phyloP scores from a whole-genome alignment of 805 yeast genomes.

The Zygoascus ofunaensis region DNA sequence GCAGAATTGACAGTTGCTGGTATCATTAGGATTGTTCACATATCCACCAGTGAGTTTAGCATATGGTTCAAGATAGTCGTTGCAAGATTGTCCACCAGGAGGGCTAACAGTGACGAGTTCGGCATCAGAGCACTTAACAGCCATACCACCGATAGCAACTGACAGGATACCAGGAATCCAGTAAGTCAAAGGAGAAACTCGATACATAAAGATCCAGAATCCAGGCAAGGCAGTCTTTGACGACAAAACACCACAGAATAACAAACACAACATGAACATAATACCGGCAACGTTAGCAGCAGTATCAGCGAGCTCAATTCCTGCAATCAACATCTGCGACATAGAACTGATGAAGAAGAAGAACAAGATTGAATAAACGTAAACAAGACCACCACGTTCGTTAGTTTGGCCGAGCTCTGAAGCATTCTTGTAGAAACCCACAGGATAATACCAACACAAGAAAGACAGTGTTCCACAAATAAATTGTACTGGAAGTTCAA shows the following conservation, averaged over 20 bases:
- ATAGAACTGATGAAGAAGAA: slow-evolving; percentile 35
- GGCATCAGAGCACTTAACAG: slow-evolving; percentile 38
- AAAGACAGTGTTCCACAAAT: slow-evolving; percentile 53
- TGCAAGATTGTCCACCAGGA: slow-evolving; percentile 56
- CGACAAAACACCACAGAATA: slow-evolving; percentile 72
- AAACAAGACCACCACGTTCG: slow-evolving; percentile 36
- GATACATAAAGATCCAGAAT: slow-evolving; percentile 77
- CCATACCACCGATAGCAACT: slow-evolving; percentile 16
- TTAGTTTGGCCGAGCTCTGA: slow-evolving; percentile 34
- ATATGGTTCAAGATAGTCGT: slow-evolving; percentile 40
- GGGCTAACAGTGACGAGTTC: slow-evolving; percentile 47
- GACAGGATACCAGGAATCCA: slow-evolving; percentile 38
- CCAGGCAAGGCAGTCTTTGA: slow-evolving; percentile 47
- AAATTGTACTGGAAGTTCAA: slow-evolving; percentile 60
- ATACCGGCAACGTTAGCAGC: slow-evolving; percentile 55
- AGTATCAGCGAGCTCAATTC: slow-evolving; percentile 47
- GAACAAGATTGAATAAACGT: slow-evolving; percentile 34
- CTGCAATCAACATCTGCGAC: slow-evolving; percentile 38
- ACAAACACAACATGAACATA: slow-evolving; percentile 52
- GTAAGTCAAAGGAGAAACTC: slow-evolving; percentile 63
- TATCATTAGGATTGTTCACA: slow-evolving; percentile 42
- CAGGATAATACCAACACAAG: slow-evolving; percentile 60
- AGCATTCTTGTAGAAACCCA: slow-evolving; percentile 57
- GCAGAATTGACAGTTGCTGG: slow-evolving; percentile 51
- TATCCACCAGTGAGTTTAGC: slow-evolving; percentile 45